Conservation (phyloP, 2,329 filamentous ascomycete species). For the Penicillium hesseltinei region DNA sequence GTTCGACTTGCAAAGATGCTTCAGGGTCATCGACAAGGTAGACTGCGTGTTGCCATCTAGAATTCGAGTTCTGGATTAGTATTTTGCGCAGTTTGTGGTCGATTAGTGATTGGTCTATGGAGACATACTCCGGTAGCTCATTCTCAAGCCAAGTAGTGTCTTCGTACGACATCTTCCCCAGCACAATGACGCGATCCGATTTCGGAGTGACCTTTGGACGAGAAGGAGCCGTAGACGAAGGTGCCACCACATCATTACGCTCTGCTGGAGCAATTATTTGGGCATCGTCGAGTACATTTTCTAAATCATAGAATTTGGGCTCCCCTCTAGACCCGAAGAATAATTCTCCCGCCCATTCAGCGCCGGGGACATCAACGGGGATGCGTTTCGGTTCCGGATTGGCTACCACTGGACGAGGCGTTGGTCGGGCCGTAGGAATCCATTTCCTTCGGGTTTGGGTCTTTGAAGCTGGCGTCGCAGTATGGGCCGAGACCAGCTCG, state of each 20-base stretch:
- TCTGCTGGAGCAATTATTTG: background rate
- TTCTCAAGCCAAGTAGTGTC: constrained; percentile 45
- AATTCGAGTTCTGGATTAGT: background rate
- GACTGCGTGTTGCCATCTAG: constrained; percentile 45
- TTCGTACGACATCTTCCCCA: constrained; percentile 44
- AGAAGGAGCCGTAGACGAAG: constrained; percentile 8
- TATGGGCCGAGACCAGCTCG: constrained; percentile 22
- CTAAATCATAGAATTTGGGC: background rate
- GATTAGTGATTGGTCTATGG: background rate
- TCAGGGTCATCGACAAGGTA: constrained; percentile 41
- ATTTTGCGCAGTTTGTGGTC: background rate
- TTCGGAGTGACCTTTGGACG: constrained; percentile 19
- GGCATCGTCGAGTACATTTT: background rate
- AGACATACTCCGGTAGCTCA: constrained; percentile 44
- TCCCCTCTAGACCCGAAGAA: background rate
- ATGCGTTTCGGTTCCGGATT: constrained; percentile 13
- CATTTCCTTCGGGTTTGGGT: constrained; percentile 8
- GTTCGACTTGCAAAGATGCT: constrained; percentile 20
- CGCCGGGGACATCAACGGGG: constrained; percentile 18
- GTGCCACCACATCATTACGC: background rate
- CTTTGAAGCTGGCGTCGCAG: background rate
- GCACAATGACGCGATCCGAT: constrained; percentile 37
- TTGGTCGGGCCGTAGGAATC: constrained; percentile 9
- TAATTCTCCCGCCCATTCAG: constrained; percentile 3
- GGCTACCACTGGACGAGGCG: background rate